phyloP scores from a whole-genome alignment of 805 yeast species.

The Helenozyma baotianmanensis region DNA sequence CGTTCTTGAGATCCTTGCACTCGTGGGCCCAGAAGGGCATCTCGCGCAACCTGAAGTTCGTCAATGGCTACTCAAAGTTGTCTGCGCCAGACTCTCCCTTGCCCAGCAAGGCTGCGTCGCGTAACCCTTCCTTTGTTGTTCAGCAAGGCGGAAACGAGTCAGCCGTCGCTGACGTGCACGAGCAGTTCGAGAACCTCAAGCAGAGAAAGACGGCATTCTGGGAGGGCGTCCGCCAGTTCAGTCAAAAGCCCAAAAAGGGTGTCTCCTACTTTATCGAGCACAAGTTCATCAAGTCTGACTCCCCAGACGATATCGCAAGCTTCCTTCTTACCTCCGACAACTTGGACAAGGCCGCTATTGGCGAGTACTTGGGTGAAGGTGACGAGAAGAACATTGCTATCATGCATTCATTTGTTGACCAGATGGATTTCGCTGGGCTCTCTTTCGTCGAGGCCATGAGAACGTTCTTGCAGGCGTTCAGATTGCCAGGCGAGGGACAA shows the following conservation, averaged over 20 bases:
- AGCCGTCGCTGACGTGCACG: slow-evolving; percentile 60
- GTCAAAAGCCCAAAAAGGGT: slow-evolving; percentile 81
- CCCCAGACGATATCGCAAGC: slow-evolving; percentile 66
- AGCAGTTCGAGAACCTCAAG: slow-evolving; percentile 80
- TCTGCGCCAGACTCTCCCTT: slow-evolving; percentile 20
- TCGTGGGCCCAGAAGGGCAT: slow-evolving; percentile 76
- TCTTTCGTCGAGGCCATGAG: slow-evolving; percentile 85
- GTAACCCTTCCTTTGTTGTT: slow-evolving; percentile 26
- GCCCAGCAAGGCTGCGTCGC: slow-evolving; percentile 22
- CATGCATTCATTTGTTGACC: slow-evolving; percentile 92
- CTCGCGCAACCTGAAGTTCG: slow-evolving; percentile 2
- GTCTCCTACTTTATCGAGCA: slow-evolving; percentile 55
- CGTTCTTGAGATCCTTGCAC: slow-evolving; percentile 73
- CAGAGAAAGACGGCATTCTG: slow-evolving; percentile 75
- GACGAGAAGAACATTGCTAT: slow-evolving; percentile 69
- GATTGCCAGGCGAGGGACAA: slow-evolving; percentile 98
- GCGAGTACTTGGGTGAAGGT: slow-evolving; percentile 91
- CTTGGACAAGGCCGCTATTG: slow-evolving; percentile 76
- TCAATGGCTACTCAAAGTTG: neutral
- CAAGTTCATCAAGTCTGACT: slow-evolving; percentile 57
- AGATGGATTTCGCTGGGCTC: slow-evolving; percentile 66
- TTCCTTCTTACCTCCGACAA: slow-evolving; percentile 71
- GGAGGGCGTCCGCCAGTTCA: slow-evolving; percentile 76
- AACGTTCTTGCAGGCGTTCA: slow-evolving; percentile 75
- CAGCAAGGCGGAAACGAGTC: slow-evolving; percentile 10